Percentiles rank a stretch among this genome's conserved stretches.
Evolutionary conservation across 495 filamentous ascomycete species (phyloP).

Genomic region (Podospora bellae-mahoneyi): DNA sequence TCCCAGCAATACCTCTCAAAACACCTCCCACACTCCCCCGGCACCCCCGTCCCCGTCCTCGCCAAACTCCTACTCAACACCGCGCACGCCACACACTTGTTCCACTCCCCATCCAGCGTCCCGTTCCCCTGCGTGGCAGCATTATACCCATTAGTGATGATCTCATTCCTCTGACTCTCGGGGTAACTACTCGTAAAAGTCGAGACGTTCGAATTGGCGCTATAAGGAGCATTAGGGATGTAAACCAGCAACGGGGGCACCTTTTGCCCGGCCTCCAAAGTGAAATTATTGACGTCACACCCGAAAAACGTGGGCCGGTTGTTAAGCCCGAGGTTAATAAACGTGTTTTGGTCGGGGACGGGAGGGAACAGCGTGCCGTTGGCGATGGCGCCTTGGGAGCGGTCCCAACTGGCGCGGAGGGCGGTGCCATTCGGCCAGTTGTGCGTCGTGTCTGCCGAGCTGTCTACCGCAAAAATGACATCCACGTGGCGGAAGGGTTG

Average conservation of each 20-base stretch:
- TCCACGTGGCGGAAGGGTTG: conserved; percentile 76
- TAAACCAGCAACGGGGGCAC: conserved; percentile 76
- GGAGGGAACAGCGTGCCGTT: conserved; percentile 84
- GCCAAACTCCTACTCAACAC: conserved; percentile 73
- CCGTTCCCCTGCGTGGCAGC: conserved; percentile 77
- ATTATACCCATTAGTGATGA: conserved; percentile 82
- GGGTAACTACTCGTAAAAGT: conserved; percentile 67
- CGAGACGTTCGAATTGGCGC: conserved; percentile 63
- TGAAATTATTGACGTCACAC: conserved; percentile 70
- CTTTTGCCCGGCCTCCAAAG: conserved; percentile 35
- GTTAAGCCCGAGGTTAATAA: conserved; percentile 84
- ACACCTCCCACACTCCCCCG: conserved; percentile 66
- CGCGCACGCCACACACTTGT: conserved; percentile 80
- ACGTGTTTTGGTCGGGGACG: conserved; percentile 79
- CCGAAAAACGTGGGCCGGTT: conserved; percentile 88
- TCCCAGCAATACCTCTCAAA: conserved; percentile 88
- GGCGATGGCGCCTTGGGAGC: conserved; percentile 58
- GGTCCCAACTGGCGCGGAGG: conserved; percentile 78
- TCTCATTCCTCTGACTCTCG: conserved; percentile 61
- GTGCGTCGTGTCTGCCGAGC: conserved; percentile 70
- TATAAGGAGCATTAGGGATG: conserved; percentile 84
- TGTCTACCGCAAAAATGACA: conserved; percentile 89
- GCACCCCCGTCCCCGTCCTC: conserved; percentile 60
- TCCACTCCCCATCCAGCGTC: conserved; percentile 69
- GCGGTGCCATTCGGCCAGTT: conserved; percentile 87